Conservation (phyloP, 495 filamentous ascomycete species). For the Daldinia grandis region DNA sequence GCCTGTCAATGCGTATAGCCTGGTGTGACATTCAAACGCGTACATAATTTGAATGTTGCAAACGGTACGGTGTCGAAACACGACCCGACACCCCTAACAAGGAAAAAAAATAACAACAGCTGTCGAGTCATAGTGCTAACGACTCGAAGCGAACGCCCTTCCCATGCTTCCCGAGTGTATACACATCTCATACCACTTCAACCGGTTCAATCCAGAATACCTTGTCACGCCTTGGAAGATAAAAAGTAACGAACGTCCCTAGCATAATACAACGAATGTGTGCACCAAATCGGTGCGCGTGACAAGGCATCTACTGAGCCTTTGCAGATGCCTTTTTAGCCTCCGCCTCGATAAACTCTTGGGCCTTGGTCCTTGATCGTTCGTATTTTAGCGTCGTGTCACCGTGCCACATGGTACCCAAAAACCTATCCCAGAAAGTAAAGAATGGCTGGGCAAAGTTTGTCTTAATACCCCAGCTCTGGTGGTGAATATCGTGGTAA, state of each 20-base stretch:
- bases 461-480: slow-evolving; percentile 97
- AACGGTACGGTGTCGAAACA: slow-evolving; percentile 8
- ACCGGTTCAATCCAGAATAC: slow-evolving; percentile 34
- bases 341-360: slow-evolving; percentile 44
- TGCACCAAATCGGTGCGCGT: slow-evolving; percentile 24
- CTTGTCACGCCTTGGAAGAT: slow-evolving; percentile 27
- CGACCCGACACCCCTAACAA: slow-evolving; percentile 7
- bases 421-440: slow-evolving; percentile 80
- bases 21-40: slow-evolving; percentile 21
- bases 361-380: slow-evolving; percentile 47
- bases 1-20: slow-evolving; percentile 15
- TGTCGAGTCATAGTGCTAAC: slow-evolving; percentile 18
- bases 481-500: slow-evolving; percentile 98
- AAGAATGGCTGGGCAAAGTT: slow-evolving; percentile 83
- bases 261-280: slow-evolving; percentile 47
- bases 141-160: slow-evolving; percentile 29
- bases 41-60: slow-evolving; percentile 20
- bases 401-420: slow-evolving; percentile 79
- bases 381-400: slow-evolving; percentile 56
- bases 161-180: slow-evolving; percentile 34
- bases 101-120: too few species aligned
- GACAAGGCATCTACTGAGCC: slow-evolving; percentile 33
- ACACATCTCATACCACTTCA: slow-evolving; percentile 32
- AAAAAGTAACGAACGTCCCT: slow-evolving; percentile 35
- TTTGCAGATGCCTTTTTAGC: slow-evolving; percentile 47